These are phyloP conservation scores for Macrolepiota albuminosa DNA, from an alignment of 768 basidiomycete genomes.

Conservation along the genomic window DNA sequence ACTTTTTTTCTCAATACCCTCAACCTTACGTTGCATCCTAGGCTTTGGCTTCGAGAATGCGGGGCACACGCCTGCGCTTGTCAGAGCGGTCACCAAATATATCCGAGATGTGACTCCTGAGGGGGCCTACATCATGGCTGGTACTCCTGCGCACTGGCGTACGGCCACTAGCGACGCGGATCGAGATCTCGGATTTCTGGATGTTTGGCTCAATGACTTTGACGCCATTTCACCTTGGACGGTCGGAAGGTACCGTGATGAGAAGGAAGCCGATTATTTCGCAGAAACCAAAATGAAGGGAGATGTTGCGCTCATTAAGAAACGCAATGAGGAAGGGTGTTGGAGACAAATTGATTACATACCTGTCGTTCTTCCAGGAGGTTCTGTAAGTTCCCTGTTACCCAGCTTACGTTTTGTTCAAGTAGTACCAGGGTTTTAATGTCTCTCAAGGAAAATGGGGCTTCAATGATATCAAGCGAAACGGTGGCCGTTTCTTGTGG, in stretches of 20 bases:
- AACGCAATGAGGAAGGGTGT: conserved; percentile 36
- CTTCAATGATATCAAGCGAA: conserved; percentile 66
- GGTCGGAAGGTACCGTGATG: conserved; percentile 61
- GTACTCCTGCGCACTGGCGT: conserved; percentile 72
- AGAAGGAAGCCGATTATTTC: conserved; percentile 59
- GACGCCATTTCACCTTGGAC: conserved; percentile 85
- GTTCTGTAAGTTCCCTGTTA: conserved; percentile 54
- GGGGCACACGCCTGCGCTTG: conserved; percentile 56
- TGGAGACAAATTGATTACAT: conserved; percentile 67
- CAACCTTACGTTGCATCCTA: conserved; percentile 18
- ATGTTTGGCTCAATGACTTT: conserved; percentile 73
- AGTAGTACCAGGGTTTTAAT: conserved; percentile 55
- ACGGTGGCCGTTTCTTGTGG: conserved; percentile 78
- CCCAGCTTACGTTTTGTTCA: conserved; percentile 10
- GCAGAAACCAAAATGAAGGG: conserved; percentile 56
- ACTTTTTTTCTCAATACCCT: conserved; percentile 1
- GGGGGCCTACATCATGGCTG: conserved; percentile 71
- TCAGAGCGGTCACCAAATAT: conserved; percentile 50
- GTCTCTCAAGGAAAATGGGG: conserved; percentile 66
- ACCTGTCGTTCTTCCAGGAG: conserved; percentile 80
- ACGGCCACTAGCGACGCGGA: conserved; percentile 68
- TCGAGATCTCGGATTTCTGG: conserved; percentile 55
- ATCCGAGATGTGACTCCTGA: conserved; percentile 62
- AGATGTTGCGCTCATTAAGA: conserved; percentile 57
- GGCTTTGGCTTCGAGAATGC: conserved; percentile 66